Percentiles rank a stretch among this genome's conserved stretches.
These are phyloP conservation scores for Flaveria ramosissima DNA, from an alignment of 129 eudicot genomes.

Conservation along the genomic window DNA sequence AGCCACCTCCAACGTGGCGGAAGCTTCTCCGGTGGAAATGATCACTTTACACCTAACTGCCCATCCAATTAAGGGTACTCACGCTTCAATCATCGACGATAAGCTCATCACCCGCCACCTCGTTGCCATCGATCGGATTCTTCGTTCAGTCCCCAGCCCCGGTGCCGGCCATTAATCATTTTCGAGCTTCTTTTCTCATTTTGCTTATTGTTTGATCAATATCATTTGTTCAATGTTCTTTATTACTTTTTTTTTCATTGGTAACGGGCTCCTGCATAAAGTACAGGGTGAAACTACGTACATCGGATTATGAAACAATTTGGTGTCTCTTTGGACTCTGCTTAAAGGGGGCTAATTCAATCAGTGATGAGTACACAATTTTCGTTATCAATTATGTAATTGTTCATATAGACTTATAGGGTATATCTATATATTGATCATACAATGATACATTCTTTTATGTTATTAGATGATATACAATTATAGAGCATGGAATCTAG, in stretches of 20 bases:
- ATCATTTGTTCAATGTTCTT: too few species aligned
- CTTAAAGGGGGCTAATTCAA: too few species aligned
- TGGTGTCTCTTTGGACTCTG: too few species aligned
- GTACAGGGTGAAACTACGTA: too few species aligned
- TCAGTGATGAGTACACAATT: too few species aligned
- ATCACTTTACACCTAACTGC: constrained; percentile 39
- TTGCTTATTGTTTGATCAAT: too few species aligned
- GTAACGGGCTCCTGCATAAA: too few species aligned
- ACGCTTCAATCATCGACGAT: constrained; percentile 37
- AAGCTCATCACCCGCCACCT: constrained; percentile 67
- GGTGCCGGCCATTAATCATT: constrained; percentile 57
- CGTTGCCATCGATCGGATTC: constrained; percentile 58
- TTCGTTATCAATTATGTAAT: not conserved
- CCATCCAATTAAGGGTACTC: constrained; percentile 70
- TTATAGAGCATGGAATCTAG: not conserved
- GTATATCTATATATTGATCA: not conserved
- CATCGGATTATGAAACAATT: too few species aligned
- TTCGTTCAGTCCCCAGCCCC: constrained; percentile 88
- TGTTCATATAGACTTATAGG: not conserved
- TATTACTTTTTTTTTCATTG: too few species aligned
- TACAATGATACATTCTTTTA: not conserved
- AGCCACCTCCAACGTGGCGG: not conserved
- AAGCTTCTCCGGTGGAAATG: constrained; percentile 16
- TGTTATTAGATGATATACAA: not conserved
- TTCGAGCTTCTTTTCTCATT: not conserved